A percentile compares a stretch with the other conserved stretches of the same genome.
phyloP scores from a whole-genome alignment of 306 rosid species.

The Cucumis melo region DNA sequence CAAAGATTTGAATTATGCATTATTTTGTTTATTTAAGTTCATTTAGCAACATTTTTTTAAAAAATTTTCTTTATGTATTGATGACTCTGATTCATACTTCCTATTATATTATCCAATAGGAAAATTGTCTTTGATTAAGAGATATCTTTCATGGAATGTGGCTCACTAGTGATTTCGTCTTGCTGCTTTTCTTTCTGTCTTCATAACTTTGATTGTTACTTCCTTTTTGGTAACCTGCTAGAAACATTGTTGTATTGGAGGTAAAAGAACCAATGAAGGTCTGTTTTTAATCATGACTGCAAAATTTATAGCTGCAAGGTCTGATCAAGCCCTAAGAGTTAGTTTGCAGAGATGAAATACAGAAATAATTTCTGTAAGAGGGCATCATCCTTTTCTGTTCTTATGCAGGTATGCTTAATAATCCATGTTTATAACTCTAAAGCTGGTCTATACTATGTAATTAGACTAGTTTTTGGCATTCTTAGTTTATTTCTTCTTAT shows the following conservation, averaged over 20 bases:
- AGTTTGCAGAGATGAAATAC: constrained; percentile 5
- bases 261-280: too few relatives aligned
- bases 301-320: neutral
- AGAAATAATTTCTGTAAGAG: neutral
- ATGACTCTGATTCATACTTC: neutral
- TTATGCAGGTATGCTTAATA: too few relatives aligned
- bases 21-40: too few relatives aligned
- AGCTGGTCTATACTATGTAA: too few relatives aligned
- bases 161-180: too few relatives aligned
- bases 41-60: too few relatives aligned
- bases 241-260: too few relatives aligned
- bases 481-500: too few relatives aligned
- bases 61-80: neutral
- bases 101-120: neutral
- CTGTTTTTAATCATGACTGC: too few relatives aligned
- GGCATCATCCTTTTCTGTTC: neutral
- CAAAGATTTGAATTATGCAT: too few relatives aligned
- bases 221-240: neutral
- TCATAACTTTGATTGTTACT: neutral
- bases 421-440: too few relatives aligned
- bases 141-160: neutral
- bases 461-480: too few relatives aligned
- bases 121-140: neutral
- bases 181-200: neutral
- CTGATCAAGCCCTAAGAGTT: neutral